Percentiles rank a stretch among this genome's conserved stretches.
These are phyloP conservation scores for Stemphylium vesicarium DNA, from an alignment of 2,329 filamentous ascomycete species.

Conservation along the genomic window DNA sequence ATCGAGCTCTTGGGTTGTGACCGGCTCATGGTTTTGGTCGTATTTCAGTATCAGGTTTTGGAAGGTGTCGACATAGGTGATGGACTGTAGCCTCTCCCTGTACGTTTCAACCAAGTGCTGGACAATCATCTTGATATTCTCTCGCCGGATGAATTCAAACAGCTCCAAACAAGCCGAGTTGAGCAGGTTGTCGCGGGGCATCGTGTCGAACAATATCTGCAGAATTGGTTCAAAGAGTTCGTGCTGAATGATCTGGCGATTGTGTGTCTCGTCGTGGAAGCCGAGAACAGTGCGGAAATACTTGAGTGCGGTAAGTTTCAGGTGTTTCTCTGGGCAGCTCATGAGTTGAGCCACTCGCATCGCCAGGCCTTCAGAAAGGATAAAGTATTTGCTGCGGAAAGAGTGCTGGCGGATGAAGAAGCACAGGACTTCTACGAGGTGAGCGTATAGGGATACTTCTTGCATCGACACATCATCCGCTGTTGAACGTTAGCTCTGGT, in stretches of 20 bases:
- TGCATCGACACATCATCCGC: slow-evolving; percentile 78
- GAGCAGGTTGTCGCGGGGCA: slow-evolving; percentile 90
- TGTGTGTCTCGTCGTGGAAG: slow-evolving; percentile 89
- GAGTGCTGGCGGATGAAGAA: slow-evolving; percentile 93
- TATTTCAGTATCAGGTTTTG: slow-evolving; percentile 75
- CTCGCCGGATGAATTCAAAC: slow-evolving; percentile 82
- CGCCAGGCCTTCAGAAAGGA: slow-evolving; percentile 78
- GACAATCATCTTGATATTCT: slow-evolving; percentile 71
- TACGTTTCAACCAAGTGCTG: slow-evolving; percentile 85
- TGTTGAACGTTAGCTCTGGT: slow-evolving; percentile 41
- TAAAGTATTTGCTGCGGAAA: slow-evolving; percentile 85
- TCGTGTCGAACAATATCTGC: slow-evolving; percentile 80
- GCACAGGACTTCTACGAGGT: slow-evolving; percentile 89
- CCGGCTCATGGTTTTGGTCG: slow-evolving; percentile 70
- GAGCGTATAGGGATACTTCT: slow-evolving; percentile 87
- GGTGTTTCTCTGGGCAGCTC: slow-evolving; percentile 82
- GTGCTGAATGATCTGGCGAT: slow-evolving; percentile 81
- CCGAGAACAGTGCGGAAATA: slow-evolving; percentile 89
- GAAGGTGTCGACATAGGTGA: slow-evolving; percentile 88
- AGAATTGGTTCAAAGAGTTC: slow-evolving; percentile 84
- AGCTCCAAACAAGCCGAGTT: slow-evolving; percentile 94
- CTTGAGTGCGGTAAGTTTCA: slow-evolving; percentile 89
- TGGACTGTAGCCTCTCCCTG: slow-evolving; percentile 74
- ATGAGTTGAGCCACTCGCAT: slow-evolving; percentile 83
- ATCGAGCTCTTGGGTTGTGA: slow-evolving; percentile 65